These are phyloP conservation scores for Phytophthora podocarpi DNA, from an alignment of 352 stramenopile genomes.

Conservation along the genomic window DNA sequence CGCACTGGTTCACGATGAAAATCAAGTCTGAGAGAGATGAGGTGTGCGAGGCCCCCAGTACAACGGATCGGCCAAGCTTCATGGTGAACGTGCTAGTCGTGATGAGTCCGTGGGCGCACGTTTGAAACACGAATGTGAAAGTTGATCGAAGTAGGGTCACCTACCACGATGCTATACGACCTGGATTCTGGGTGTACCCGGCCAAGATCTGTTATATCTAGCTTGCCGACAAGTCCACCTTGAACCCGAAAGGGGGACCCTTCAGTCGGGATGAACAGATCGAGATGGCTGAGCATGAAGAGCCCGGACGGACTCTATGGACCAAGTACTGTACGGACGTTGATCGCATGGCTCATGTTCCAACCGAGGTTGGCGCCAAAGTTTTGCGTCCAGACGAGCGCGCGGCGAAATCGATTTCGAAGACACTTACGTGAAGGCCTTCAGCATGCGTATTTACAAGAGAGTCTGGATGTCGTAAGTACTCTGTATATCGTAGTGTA, in stretches of 20 bases:
- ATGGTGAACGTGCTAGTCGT: not conserved
- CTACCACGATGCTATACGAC: not conserved
- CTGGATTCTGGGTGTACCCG: not conserved
- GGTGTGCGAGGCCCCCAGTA: not conserved
- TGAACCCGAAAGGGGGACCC: not conserved
- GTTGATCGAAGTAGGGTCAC: too few species aligned
- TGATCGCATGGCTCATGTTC: not conserved
- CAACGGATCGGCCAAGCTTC: not conserved
- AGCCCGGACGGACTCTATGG: not conserved
- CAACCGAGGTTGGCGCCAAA: not conserved
- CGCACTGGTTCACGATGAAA: constrained; percentile 2
- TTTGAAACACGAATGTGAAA: too few species aligned
- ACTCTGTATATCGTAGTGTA: too few species aligned
- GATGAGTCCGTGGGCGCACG: not conserved
- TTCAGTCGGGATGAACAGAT: not conserved
- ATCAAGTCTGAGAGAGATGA: not conserved
- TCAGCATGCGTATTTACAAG: too few species aligned
- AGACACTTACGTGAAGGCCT: too few species aligned
- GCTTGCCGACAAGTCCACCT: not conserved
- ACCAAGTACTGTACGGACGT: not conserved
- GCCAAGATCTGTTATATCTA: not conserved
- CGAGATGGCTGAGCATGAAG: not conserved
- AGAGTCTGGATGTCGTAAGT: too few species aligned
- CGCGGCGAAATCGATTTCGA: too few species aligned
- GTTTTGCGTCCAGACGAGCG: too few species aligned